phyloP scores from a whole-genome alignment of 2,329 filamentous ascomycete species.

The Zasmidium angulare region DNA sequence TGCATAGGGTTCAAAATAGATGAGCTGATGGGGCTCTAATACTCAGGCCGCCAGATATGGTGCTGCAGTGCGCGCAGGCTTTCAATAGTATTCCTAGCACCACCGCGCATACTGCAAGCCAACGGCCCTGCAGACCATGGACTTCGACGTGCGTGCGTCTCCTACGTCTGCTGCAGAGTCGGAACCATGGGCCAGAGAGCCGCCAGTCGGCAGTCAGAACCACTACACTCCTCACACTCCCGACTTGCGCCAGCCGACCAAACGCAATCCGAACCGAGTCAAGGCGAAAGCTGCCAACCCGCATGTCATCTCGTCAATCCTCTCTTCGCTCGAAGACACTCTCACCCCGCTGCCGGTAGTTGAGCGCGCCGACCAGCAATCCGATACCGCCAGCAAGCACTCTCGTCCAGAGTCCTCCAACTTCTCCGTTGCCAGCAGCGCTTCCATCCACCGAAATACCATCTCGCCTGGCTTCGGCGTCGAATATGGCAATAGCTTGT shows the following conservation, averaged over 20 bases:
- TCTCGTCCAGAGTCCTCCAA: conserved; percentile 24
- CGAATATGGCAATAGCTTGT: conserved; percentile 62
- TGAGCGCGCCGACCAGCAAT: conserved; percentile 18
- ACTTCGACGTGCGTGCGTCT: conserved; percentile 7
- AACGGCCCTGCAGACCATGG: conserved; percentile 4
- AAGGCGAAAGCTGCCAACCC: conserved; percentile 55
- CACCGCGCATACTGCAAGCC: background rate
- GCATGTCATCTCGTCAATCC: conserved; percentile 67
- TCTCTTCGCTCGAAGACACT: conserved; percentile 56
- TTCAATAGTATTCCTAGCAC: conserved; percentile 1
- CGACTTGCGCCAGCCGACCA: conserved; percentile 1
- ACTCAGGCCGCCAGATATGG: background rate
- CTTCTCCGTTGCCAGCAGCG: conserved; percentile 23
- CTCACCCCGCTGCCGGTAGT: conserved; percentile 26
- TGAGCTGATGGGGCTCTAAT: conserved; percentile 2
- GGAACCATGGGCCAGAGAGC: conserved; percentile 4
- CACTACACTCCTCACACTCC: conserved; percentile 1
- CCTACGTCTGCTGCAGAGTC: background rate
- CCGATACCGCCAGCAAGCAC: conserved; percentile 20
- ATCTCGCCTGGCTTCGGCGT: conserved; percentile 58
- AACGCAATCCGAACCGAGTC: conserved; percentile 29
- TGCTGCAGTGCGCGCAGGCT: background rate
- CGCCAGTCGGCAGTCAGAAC: conserved; percentile 1
- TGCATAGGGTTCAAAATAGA: conserved; percentile 8
- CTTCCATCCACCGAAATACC: conserved; percentile 19